Evolutionary conservation across 2,329 filamentous ascomycete genomes (phyloP).

Genomic region (Aspergillus udagawae): DNA sequence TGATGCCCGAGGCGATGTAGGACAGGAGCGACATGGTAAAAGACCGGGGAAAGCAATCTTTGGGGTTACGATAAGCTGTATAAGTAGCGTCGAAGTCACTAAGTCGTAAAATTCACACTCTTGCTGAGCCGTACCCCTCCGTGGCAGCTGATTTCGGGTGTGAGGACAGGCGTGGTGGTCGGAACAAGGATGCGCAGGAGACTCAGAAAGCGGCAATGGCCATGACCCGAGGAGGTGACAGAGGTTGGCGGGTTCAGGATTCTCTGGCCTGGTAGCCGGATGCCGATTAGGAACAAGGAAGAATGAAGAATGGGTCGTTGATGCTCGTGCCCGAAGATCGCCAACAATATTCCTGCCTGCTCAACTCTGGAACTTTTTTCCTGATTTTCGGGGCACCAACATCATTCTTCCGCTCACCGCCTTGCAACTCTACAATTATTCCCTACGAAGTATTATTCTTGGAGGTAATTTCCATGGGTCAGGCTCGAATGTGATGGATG

Average conservation of each 20-base stretch:
- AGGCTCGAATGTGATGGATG: too few relatives aligned
- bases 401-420: constrained; percentile 7
- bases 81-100: constrained; percentile 1
- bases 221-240: constrained; percentile 1
- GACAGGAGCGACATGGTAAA: constrained; percentile 59
- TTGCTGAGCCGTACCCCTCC: background rate
- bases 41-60: constrained; percentile 5
- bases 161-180: background rate
- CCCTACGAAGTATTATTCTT: background rate
- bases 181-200: background rate
- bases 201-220: background rate
- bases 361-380: background rate
- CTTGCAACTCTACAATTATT: background rate
- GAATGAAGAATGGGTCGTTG: background rate
- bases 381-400: constrained; percentile 1
- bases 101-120: constrained; percentile 3
- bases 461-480: too few relatives aligned
- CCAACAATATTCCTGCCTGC: background rate
- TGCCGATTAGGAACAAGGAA: background rate
- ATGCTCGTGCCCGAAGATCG: background rate
- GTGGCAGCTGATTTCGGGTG: background rate
- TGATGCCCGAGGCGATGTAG: constrained; percentile 55
- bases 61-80: constrained; percentile 5
- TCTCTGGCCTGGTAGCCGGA: background rate
- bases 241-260: background rate